phyloP scores from a whole-genome alignment of 2,329 filamentous ascomycete species.

The Sporothrix mexicana region DNA sequence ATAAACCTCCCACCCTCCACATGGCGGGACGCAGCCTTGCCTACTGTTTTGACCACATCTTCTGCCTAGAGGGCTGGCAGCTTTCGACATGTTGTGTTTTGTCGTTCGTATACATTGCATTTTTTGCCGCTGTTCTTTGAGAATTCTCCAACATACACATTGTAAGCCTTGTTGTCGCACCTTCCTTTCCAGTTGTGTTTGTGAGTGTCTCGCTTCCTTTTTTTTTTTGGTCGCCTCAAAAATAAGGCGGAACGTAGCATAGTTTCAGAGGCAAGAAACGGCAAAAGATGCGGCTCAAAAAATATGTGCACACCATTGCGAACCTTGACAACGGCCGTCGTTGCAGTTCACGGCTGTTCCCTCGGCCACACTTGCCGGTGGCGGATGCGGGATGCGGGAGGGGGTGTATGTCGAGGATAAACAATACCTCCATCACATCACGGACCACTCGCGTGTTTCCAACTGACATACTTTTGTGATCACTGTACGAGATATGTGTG shows the following conservation, averaged over 20 bases:
- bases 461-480: background rate
- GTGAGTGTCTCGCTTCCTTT: background rate
- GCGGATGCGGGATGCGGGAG: background rate
- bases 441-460: background rate
- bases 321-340: no score
- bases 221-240: background rate
- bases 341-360: background rate
- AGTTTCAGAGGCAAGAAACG: background rate
- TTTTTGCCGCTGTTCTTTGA: background rate
- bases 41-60: constrained; percentile 6
- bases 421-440: background rate
- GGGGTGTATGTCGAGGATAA: no score
- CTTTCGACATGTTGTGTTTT: no score
- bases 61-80: constrained; percentile 2
- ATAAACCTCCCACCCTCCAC: no score
- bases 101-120: background rate
- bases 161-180: constrained; percentile 15
- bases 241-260: background rate
- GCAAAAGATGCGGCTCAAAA: constrained; percentile 1
- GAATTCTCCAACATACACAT: background rate
- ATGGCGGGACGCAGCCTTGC: constrained; percentile 9
- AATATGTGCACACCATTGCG: background rate
- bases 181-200: background rate
- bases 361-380: background rate
- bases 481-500: no score